Base-by-base conservation (phyloP, 2,329 filamentous ascomycete species). In the Chaetomiaceae sp. region DNA sequence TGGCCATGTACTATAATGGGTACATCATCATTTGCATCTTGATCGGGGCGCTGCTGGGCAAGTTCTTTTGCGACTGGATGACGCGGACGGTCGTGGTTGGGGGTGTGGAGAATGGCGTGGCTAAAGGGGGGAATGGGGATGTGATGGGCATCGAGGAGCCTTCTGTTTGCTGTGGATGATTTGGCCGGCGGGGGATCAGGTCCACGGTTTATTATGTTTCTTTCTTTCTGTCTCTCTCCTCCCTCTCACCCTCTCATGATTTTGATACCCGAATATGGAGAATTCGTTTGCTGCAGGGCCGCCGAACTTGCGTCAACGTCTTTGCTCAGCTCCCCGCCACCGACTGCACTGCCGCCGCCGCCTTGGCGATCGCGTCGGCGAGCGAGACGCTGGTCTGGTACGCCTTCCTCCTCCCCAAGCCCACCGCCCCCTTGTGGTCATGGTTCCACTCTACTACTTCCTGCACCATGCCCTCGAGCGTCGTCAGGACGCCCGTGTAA, bases 11-110 rank as follows among this genome's bases (percentile, higher is more conserved):
- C 37, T 74, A 71, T 54, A 74, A 74, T 37, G 71, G 71, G 23
- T 73, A 71, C 50, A 64, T 73, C 48, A 71, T 74, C 50, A 68
- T 73, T 49, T 68, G 65, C 44, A 73, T 73, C 43, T 61, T 73
- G 23, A 61, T 78, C 37, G 76, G 76, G 4, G 73, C 73, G 9
- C 71, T 73, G 7, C 56, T 78, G 39, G 76, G 76, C 52, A 78
- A 78, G 64, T 78, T 78, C 58, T 56, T 77, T n/a, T 77, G 72
- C 58, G 75, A 78, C 61, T 79, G 76, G 76, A 64, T 77, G 61
- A 71, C 71, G 20, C 65, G 68, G 42, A 70, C 66, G 49, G 65
- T 77, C n/a, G 65, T 71, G 0, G 49, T 69, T 25, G 63, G 62
- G 5, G 49, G 45, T 1, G 56, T 50, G 3, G 53, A 66, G 1